Evolutionary conservation across 495 filamentous ascomycete genomes (phyloP).

Genomic region (Hypomontagnella submonticulosa): DNA sequence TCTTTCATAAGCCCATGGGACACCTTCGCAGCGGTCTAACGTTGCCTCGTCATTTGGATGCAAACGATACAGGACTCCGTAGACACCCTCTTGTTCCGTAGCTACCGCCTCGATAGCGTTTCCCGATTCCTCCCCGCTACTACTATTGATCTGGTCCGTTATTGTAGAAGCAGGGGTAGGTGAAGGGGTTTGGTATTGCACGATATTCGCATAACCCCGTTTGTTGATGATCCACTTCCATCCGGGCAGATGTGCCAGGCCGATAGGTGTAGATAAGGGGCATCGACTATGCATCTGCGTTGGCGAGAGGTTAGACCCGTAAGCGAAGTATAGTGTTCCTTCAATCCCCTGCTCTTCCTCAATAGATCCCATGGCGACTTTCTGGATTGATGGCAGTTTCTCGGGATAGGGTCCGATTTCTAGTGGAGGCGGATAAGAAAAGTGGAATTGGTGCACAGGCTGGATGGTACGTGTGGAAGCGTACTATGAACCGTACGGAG

Average conservation of each 20-base stretch:
- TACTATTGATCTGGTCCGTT: not conserved
- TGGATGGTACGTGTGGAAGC: too few species aligned
- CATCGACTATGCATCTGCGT: slow-evolving; percentile 56
- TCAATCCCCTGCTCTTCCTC: not conserved
- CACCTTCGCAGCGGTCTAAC: slow-evolving; percentile 53
- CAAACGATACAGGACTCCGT: slow-evolving; percentile 55
- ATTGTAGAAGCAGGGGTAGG: not conserved
- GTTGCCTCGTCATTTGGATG: slow-evolving; percentile 44
- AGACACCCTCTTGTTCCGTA: slow-evolving; percentile 41
- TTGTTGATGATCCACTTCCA: slow-evolving; percentile 59
- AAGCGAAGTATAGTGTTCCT: slow-evolving; percentile 51
- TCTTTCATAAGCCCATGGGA: slow-evolving; percentile 52
- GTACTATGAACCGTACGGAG: too few species aligned
- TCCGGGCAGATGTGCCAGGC: slow-evolving; percentile 50
- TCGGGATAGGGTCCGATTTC: too few species aligned
- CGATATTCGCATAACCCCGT: slow-evolving; percentile 56
- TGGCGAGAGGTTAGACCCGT: slow-evolving; percentile 56
- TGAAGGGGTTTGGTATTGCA: slow-evolving; percentile 8
- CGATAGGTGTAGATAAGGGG: slow-evolving; percentile 48
- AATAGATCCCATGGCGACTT: slow-evolving; percentile 11
- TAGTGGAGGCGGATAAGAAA: too few species aligned
- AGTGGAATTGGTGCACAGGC: too few species aligned
- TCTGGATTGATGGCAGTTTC: too few species aligned
- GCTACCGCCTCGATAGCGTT: not conserved
- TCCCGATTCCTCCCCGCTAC: not conserved